These are phyloP conservation scores for Persicaria maculosa DNA, from an alignment of 148 eudicot genomes.

Conservation along the genomic window DNA sequence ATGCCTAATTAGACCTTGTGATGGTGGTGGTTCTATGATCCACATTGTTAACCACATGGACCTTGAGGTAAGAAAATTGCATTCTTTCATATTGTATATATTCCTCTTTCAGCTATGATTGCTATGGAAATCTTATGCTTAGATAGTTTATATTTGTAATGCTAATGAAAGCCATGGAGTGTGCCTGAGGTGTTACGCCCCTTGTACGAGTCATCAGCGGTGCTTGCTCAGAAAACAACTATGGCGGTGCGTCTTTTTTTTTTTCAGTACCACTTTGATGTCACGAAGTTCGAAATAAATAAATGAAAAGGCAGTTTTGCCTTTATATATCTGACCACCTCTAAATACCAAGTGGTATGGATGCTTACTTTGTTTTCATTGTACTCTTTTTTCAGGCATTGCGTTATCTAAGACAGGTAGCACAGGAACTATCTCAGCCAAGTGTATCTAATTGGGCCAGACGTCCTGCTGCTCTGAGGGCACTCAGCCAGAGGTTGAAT, in stretches of 20 bases:
- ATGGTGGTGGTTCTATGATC: slow-evolving; percentile 77
- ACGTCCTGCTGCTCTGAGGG: slow-evolving; percentile 71
- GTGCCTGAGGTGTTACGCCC: slow-evolving; percentile 86
- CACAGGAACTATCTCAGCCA: slow-evolving; percentile 68
- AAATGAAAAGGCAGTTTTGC: neutral
- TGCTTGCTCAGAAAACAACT: slow-evolving; percentile 71
- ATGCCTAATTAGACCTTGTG: slow-evolving; percentile 75
- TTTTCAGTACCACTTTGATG: neutral
- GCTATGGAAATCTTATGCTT: neutral
- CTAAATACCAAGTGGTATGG: neutral
- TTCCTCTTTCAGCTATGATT: neutral
- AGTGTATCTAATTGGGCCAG: slow-evolving; percentile 57
- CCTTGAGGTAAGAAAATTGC: slow-evolving; percentile 42
- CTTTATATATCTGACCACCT: neutral
- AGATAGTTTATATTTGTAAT: slow-evolving; percentile 2
- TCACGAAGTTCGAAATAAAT: neutral
- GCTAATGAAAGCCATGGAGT: slow-evolving; percentile 54
- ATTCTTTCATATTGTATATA: neutral
- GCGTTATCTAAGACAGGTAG: slow-evolving; percentile 75
- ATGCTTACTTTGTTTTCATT: neutral
- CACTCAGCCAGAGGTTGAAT: slow-evolving; percentile 72
- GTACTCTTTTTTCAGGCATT: slow-evolving; percentile 40
- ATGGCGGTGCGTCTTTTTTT: slow-evolving; percentile 41
- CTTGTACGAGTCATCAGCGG: slow-evolving; percentile 72
- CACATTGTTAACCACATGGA: slow-evolving; percentile 81